phyloP scores from a whole-genome alignment of 2,329 filamentous ascomycete genomes.

The Coniochaeta sp. region DNA sequence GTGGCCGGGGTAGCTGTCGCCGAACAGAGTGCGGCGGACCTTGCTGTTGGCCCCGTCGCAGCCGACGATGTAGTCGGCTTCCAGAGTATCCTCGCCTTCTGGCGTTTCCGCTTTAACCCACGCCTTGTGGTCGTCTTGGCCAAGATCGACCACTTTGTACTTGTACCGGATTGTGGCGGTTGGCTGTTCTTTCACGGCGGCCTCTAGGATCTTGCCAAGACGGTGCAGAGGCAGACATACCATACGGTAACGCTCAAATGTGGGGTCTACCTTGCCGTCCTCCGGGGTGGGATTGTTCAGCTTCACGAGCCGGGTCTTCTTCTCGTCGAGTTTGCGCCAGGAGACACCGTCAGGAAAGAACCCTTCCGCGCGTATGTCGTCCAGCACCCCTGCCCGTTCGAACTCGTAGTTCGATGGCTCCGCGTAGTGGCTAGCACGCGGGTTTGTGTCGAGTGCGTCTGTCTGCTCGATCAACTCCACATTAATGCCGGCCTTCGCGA shows the following conservation, averaged over 20 bases:
- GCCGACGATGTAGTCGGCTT: conserved; percentile 33
- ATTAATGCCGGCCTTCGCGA: conserved; percentile 13
- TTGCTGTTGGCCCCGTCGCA: conserved; percentile 33
- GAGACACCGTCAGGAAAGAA: conserved; percentile 19
- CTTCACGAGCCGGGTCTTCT: conserved; percentile 10
- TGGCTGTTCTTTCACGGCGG: conserved; percentile 23
- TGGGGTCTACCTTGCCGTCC: conserved; percentile 8
- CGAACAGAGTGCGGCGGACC: conserved; percentile 32
- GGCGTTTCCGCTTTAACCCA: conserved; percentile 21
- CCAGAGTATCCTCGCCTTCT: conserved; percentile 13
- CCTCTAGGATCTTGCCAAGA: conserved; percentile 31
- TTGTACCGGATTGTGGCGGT: conserved; percentile 28
- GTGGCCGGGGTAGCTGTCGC: conserved; percentile 34
- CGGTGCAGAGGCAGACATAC: conserved; percentile 34
- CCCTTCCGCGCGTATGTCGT: conserved; percentile 14
- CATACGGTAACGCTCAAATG: conserved; percentile 24
- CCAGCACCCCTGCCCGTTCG: conserved; percentile 19
- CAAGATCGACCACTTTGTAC: conserved; percentile 29
- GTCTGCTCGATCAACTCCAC: conserved; percentile 20
- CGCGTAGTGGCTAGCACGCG: conserved; percentile 23
- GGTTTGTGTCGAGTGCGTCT: conserved; percentile 17
- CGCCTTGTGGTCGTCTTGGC: conserved; percentile 22
- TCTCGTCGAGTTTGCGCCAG: conserved; percentile 17
- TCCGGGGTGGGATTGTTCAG: conserved; percentile 7
- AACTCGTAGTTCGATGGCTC: conserved; percentile 16